Evolutionary conservation across 2,329 filamentous ascomycete species (phyloP), one percentile per base, ranked within the genome.

Genomic region (Aspergillus latus): DNA sequence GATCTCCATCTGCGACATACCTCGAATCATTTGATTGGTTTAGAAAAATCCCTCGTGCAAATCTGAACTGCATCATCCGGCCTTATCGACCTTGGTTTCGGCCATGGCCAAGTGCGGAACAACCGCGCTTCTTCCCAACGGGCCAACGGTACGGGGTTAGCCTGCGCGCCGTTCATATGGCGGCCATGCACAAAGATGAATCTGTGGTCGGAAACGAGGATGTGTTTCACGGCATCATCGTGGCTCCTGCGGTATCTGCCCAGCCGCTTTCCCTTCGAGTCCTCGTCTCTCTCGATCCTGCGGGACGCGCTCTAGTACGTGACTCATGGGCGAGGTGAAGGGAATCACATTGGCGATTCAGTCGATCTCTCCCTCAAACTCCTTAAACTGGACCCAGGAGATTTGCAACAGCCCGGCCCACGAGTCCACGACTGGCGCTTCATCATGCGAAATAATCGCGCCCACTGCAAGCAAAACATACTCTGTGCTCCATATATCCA

Each of bases 11-110:
- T 49, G 36, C 40, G 10, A 26, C 21, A 8, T n/a, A 21, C 21
- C 21, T 21, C 21, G 21, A 21, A 21, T 21, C 21, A 42, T 52
- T 21, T 30, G 21, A 64, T 64, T 64, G 60, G 62, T 43, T 36
- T 45, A 21, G 39, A 60, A 63, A 64, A 64, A 62, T 64, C 57
- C 62, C 62, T 64, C 62, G 62, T 63, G 57, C 56, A 59, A 61
- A 56, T 52, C 54, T 46, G 49, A 44, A 45, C 46, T 49, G 44
- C 44, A 53, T 53, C 9, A 37, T 29, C 49, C 43, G 47, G 45
- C 56, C 52, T 56, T 49, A 56, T 54, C 52, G 42, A 51, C 42
- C 21, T 58, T 54, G 46, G 52, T 46, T 45, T 39, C 52, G n/a
- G 34, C 21, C 49, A 53, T 34, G 50, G 15, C 37, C 42, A 49